Evolutionary conservation across 2,329 filamentous ascomycete species (phyloP).

Genomic region (Westerdykella ornata): DNA sequence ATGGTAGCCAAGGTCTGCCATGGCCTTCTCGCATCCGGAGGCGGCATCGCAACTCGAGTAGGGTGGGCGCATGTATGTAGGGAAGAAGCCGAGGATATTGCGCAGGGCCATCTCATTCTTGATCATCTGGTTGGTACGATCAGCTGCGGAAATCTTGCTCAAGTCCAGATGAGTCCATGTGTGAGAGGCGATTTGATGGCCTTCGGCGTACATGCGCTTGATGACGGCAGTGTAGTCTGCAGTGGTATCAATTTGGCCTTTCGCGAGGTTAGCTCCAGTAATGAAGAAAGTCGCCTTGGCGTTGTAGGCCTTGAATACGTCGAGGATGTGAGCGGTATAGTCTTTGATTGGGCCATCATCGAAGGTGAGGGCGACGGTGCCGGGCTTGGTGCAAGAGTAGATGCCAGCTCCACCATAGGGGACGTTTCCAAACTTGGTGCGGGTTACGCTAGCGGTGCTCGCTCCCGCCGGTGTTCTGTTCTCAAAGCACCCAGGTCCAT

Average conservation of each 20-base stretch:
- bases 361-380: slow-evolving; percentile 59
- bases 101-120: slow-evolving; percentile 51
- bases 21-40: slow-evolving; percentile 36
- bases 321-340: slow-evolving; percentile 56
- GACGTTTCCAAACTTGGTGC: slow-evolving; percentile 50
- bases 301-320: slow-evolving; percentile 51
- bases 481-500: slow-evolving; percentile 56
- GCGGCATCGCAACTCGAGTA: slow-evolving; percentile 42
- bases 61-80: slow-evolving; percentile 49
- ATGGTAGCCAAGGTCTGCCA: slow-evolving; percentile 49
- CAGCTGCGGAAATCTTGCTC: slow-evolving; percentile 36
- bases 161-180: slow-evolving; percentile 51
- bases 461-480: slow-evolving; percentile 50
- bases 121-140: slow-evolving; percentile 45
- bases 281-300: slow-evolving; percentile 66
- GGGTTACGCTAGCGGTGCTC: slow-evolving; percentile 49
- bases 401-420: slow-evolving; percentile 53
- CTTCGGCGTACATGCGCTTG: slow-evolving; percentile 47
- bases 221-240: slow-evolving; percentile 47
- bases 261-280: slow-evolving; percentile 51
- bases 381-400: slow-evolving; percentile 47
- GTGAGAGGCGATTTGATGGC: slow-evolving; percentile 57
- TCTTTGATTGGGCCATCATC: slow-evolving; percentile 56
- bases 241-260: slow-evolving; percentile 51
- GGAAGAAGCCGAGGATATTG: slow-evolving; percentile 50